Base-by-base conservation (phyloP, 2,329 filamentous ascomycete species). In the Moelleriella libera region DNA sequence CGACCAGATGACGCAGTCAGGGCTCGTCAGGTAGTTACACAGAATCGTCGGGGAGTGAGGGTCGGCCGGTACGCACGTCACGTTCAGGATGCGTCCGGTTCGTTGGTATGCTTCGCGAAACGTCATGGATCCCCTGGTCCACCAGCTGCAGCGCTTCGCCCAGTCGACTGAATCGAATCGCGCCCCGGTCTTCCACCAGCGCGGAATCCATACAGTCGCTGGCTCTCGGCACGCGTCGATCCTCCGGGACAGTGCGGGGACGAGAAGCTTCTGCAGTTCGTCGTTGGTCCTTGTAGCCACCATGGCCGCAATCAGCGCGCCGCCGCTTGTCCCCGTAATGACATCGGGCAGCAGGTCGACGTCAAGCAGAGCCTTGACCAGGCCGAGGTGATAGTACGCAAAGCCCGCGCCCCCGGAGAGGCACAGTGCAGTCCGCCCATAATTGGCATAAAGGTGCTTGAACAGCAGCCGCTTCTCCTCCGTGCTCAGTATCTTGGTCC, bases 1-100 rank as follows among this genome's bases (percentile, higher is more conserved):
- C 9, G 88, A 95, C 92, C 94, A 98, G 52, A 98, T 94, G 41
- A 98, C 92, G 60, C 92, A 98, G 67, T 98, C 88, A 0, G 92
- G 92, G 28, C 85, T 85, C 2, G 92, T 97, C 32, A 96, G 76
- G 62, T 97, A 95, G 66, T 98, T 98, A 59, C 88, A 88, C 6
- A 98, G 74, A 53, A 98, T 95, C 0, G 88, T 81, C 7, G 78
- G 90, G 42, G 87, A 94, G 64, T 98, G 88, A 14, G 90, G 92
- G 61, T 98, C 92, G 0, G 90, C 89, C 1, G 92, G 92, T 2
- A 98, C 88, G 62, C 92, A 98, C 5, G 87, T 88, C 8, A 98
- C 88, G 63, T 98, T 98, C 45, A 98, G 74, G 51, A 97, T 92
- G 21, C 92, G 83, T 0, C 92, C 92, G 0, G 92, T 97, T 44